phyloP scores from a whole-genome alignment of 2,329 filamentous ascomycete genomes.

The Microsporum ferrugineum region DNA sequence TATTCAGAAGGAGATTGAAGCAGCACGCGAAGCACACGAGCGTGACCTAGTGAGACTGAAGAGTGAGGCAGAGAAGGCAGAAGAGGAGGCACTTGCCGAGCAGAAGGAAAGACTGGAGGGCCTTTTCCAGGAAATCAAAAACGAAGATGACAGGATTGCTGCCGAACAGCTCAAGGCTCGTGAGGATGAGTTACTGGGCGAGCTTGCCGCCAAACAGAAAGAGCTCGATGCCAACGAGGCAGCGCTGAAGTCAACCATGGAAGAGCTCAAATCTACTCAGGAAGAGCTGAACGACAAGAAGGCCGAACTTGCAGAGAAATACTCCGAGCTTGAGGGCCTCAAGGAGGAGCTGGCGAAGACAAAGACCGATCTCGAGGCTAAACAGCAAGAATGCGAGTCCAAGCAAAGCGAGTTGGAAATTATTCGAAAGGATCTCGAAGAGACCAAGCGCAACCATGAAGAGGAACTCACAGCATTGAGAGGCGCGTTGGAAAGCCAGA shows the following conservation, averaged over 20 bases:
- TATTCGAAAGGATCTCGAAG: slow-evolving; percentile 25
- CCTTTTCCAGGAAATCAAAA: slow-evolving; percentile 37
- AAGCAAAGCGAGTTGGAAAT: slow-evolving; percentile 16
- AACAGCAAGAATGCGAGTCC: slow-evolving; percentile 13
- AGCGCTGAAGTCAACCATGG: slow-evolving; percentile 14
- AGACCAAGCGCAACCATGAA: slow-evolving; percentile 20
- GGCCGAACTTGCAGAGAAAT: slow-evolving; percentile 15
- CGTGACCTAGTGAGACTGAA: slow-evolving; percentile 38
- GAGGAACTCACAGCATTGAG: slow-evolving; percentile 14
- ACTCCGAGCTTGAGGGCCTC: slow-evolving; percentile 16
- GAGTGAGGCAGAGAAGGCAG: slow-evolving; percentile 25
- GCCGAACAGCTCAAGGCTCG: slow-evolving; percentile 27
- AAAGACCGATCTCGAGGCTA: slow-evolving; percentile 22
- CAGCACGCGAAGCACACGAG: slow-evolving; percentile 27
- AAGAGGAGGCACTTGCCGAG: slow-evolving; percentile 24
- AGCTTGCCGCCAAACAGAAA: slow-evolving; percentile 24
- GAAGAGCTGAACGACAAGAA: slow-evolving; percentile 20
- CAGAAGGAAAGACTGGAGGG: slow-evolving; percentile 39
- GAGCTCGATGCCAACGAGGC: slow-evolving; percentile 20
- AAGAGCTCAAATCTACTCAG: slow-evolving; percentile 12
- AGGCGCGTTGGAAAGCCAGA: slow-evolving; percentile 15
- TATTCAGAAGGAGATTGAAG: slow-evolving; percentile 30
- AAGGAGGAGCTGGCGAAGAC: slow-evolving; percentile 23
- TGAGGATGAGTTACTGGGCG: slow-evolving; percentile 35
- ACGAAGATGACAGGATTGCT: slow-evolving; percentile 31